Conservation (phyloP, 192 early-diverging fungal genomes). For the Lobosporangium transversale region DNA sequence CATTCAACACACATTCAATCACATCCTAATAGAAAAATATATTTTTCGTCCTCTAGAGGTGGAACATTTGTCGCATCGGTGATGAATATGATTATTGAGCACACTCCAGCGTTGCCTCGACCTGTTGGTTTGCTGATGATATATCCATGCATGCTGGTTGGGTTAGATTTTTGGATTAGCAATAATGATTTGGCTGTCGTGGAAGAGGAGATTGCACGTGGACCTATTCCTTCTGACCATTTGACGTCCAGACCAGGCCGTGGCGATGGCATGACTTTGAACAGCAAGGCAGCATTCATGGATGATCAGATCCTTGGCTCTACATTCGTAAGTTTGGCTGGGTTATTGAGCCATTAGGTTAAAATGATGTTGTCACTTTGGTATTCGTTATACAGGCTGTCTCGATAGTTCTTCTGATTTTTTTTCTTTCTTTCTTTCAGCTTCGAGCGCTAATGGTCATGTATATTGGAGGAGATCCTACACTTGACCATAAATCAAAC, state of each 20-base stretch:
- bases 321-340: slow-evolving; percentile 65
- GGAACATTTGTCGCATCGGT: slow-evolving; percentile 86
- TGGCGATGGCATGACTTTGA: slow-evolving; percentile 73
- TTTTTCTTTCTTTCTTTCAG: slow-evolving; percentile 42
- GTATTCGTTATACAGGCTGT: too few relatives aligned
- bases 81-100: slow-evolving; percentile 82
- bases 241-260: slow-evolving; percentile 35
- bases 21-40: too few relatives aligned
- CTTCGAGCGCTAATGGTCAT: slow-evolving; percentile 80
- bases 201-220: slow-evolving; percentile 42
- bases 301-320: slow-evolving; percentile 88
- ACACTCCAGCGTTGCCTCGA: slow-evolving; percentile 56
- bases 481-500: slow-evolving; percentile 80
- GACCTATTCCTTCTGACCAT: slow-evolving; percentile 29
- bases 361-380: too few relatives aligned
- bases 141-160: slow-evolving; percentile 93
- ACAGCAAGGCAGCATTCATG: slow-evolving; percentile 82
- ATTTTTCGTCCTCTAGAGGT: slow-evolving; percentile 78
- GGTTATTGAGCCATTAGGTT: not conserved
- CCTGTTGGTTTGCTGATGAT: slow-evolving; percentile 85
- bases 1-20: too few relatives aligned
- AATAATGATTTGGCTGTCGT: slow-evolving; percentile 50
- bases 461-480: slow-evolving; percentile 85
- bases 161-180: slow-evolving; percentile 92
- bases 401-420: not conserved